Evolutionary conservation across 192 early-diverging fungal genomes (phyloP).

Genomic region (Umbelopsis ramanniana): DNA sequence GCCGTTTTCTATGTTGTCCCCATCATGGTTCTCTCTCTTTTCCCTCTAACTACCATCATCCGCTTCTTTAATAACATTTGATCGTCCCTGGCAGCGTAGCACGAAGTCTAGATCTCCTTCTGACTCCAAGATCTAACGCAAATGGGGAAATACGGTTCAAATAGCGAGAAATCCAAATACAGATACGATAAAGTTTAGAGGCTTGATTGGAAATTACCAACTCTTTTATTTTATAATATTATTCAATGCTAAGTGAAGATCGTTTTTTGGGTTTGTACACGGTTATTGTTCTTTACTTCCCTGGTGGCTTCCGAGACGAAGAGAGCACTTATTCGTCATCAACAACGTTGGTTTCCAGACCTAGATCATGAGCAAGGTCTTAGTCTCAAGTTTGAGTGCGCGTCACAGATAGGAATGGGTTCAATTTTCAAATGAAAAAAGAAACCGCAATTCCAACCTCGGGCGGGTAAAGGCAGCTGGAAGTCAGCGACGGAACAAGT

Average conservation of each 20-base stretch:
- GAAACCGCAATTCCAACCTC: constrained; percentile 6
- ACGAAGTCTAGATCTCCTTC: constrained; percentile 13
- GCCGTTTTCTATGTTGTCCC: no score
- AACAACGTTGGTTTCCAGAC: constrained; percentile 13
- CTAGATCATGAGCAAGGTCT: neutral
- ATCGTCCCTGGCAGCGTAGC: neutral
- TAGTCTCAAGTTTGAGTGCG: constrained; percentile 11
- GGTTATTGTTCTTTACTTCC: neutral
- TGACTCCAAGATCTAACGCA: neutral
- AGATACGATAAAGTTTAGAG: neutral
- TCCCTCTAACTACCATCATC: no score
- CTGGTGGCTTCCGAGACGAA: neutral
- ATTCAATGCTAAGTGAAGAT: neutral
- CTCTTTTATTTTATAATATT: constrained; percentile 8
- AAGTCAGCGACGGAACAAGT: constrained; percentile 6
- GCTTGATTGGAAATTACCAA: neutral
- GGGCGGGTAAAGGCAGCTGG: constrained; percentile 16
- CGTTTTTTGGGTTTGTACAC: neutral
- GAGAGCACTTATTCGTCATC: neutral
- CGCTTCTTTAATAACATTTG: no score
- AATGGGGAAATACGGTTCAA: neutral
- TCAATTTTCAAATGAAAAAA: neutral
- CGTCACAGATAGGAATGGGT: constrained; percentile 14
- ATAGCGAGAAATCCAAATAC: neutral
- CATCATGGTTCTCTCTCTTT: no score